Base-by-base conservation (phyloP, 495 filamentous ascomycete genomes). In the Hypomontagnella submonticulosa region DNA sequence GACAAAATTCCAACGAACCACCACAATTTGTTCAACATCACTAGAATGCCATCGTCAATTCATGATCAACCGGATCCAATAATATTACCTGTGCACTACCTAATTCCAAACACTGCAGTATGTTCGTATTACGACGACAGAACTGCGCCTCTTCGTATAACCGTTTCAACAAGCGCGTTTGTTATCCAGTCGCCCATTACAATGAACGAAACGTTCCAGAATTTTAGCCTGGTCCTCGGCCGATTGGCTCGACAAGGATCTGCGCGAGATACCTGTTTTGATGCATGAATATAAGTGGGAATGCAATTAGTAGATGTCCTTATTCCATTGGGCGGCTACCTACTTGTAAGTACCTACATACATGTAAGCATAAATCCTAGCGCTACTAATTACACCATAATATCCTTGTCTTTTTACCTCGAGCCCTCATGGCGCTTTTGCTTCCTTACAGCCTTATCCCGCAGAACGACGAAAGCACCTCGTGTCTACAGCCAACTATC, bases 81-180 rank as follows among this genome's bases (percentile, higher is more conserved):
- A 57, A 62, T 61, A 48, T 57, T 11, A 3, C 33, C 23, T 20
- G 36, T 57, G 30, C 44, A 40, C 37, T 48, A 16, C 13, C 47
- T 23, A 57, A 32, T 27, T 62, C 52, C 61, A 67, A 67, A 44
- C 34, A 12, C 33, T 47, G 23, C 23, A 27, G 23, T 27, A 27
- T 42, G 37, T 27, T 47, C 47, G 64, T 62, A 67, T 62, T 62
- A 67, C 47, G 34, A 57, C 47, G 23, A 53, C 6, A 38, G 23
- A 52, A 42, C 61, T 63, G 64, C 64, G 64, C 64, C 64, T 53
- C 64, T 10, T 62, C 19, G n/a, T 49, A 19, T 52, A 40, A 11
- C 33, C 32, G 64, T 67, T 62, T 67, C 64, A 67, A 67, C 57
- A 67, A 46, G 51, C 64, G 64, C 64, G 15, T 27, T 33, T 16